Percentiles rank a stretch among this genome's conserved stretches.
These are phyloP conservation scores for Henningerozyma blattae DNA, from an alignment of 805 yeast genomes.

Conservation along the genomic window DNA sequence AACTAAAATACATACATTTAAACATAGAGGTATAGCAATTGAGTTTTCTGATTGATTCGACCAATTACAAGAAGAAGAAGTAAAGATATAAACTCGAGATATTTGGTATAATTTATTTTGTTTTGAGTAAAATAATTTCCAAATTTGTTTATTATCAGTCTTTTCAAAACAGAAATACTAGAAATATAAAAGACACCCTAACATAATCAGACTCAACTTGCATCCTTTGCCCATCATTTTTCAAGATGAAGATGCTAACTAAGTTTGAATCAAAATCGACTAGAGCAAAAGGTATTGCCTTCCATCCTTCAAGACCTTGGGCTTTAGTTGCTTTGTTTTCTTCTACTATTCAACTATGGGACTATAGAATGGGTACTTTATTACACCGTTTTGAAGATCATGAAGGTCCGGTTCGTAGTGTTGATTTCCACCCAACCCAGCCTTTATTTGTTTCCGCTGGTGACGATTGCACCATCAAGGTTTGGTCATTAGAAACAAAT, in stretches of 20 bases:
- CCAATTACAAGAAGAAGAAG: no score
- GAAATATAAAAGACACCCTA: no score
- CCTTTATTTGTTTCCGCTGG: conserved; percentile 96
- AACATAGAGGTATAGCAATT: no score
- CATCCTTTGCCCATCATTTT: not conserved
- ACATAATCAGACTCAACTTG: no score
- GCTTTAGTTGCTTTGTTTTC: conserved; percentile 88
- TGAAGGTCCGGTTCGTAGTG: conserved; percentile 94
- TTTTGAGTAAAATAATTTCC: no score
- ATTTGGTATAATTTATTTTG: no score
- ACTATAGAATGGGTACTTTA: conserved; percentile 96
- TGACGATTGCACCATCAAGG: conserved; percentile 89
- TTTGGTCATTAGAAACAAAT: conserved; percentile 88
- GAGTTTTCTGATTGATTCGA: no score
- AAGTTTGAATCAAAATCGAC: conserved; percentile 96
- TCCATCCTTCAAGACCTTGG: conserved; percentile 92
- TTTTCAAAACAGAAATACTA: no score
- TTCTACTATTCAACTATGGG: conserved; percentile 99
- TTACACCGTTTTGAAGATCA: conserved; percentile 96
- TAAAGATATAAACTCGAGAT: no score
- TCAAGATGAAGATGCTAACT: conserved; percentile 73
- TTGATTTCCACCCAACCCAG: conserved; percentile 95
- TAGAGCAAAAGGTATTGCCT: conserved; percentile 94
- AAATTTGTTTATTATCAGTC: no score
- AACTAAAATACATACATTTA: no score